A percentile compares a stretch with the other conserved stretches of the same genome.
Conservation (phyloP, 768 basidiomycete genomes). For the Boletus sensibilis region DNA sequence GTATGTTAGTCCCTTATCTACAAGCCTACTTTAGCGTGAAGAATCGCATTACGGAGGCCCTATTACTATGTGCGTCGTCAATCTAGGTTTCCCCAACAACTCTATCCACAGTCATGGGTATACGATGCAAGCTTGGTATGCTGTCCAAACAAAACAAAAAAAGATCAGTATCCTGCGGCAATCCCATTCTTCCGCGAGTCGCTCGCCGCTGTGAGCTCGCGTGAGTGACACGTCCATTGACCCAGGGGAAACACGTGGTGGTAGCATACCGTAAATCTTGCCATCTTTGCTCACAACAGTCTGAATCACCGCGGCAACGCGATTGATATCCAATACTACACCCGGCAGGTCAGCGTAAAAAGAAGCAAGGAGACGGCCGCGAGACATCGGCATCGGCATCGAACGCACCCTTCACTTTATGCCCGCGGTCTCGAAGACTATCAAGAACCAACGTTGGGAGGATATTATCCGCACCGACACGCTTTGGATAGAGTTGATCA, state of each 20-base stretch:
- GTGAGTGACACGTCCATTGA: background rate
- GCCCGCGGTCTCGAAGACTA: slow-evolving; percentile 59
- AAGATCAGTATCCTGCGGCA: slow-evolving; percentile 72
- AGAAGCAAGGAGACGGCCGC: background rate
- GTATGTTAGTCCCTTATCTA: no score
- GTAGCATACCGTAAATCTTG: slow-evolving; percentile 58
- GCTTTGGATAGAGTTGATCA: slow-evolving; percentile 75
- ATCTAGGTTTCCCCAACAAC: background rate
- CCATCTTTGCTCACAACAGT: slow-evolving; percentile 52
- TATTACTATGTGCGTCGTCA: background rate
- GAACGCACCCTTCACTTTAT: slow-evolving; percentile 62
- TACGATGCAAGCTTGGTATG: no score
- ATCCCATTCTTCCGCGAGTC: slow-evolving; percentile 94
- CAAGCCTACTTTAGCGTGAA: background rate
- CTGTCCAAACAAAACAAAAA: no score
- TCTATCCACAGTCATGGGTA: background rate
- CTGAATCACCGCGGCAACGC: slow-evolving; percentile 78
- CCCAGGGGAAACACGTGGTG: background rate
- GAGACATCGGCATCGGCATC: background rate
- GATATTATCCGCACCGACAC: slow-evolving; percentile 58
- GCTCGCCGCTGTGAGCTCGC: slow-evolving; percentile 60
- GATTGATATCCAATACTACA: slow-evolving; percentile 62
- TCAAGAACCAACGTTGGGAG: slow-evolving; percentile 58
- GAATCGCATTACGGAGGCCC: background rate
- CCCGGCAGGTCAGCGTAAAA: background rate